Evolutionary conservation across 1,284 basidiomycete species (phyloP).

Genomic region (Veloboletus limbatus): DNA sequence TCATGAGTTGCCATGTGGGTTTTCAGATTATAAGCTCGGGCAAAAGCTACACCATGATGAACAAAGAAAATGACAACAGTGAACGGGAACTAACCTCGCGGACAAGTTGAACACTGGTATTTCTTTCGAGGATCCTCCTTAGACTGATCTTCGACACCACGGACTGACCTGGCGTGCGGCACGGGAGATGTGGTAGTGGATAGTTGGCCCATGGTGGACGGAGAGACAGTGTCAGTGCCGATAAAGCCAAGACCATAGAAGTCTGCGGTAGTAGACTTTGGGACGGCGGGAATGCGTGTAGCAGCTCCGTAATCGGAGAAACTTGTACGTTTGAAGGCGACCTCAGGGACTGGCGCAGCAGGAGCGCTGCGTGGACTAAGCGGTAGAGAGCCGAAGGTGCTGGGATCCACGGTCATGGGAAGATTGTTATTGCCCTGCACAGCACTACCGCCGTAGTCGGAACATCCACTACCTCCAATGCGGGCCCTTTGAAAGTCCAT

Average conservation of each 20-base stretch:
- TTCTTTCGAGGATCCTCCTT: slow-evolving; percentile 69
- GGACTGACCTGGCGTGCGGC: slow-evolving; percentile 39
- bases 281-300: slow-evolving; percentile 41
- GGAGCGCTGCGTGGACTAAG: slow-evolving; percentile 59
- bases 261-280: slow-evolving; percentile 50
- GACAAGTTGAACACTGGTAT: slow-evolving; percentile 70
- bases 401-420: slow-evolving; percentile 46
- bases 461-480: slow-evolving; percentile 46
- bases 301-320: slow-evolving; percentile 63
- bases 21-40: slow-evolving; percentile 87
- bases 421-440: slow-evolving; percentile 40
- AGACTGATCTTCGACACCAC: slow-evolving; percentile 38
- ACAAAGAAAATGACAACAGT: background rate
- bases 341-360: slow-evolving; percentile 33
- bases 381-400: slow-evolving; percentile 55
- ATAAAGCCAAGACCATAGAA: slow-evolving; percentile 49
- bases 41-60: slow-evolving; percentile 57
- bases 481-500: slow-evolving; percentile 67
- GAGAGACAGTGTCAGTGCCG: slow-evolving; percentile 45
- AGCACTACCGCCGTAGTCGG: slow-evolving; percentile 48
- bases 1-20: slow-evolving; percentile 90
- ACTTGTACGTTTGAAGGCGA: slow-evolving; percentile 46
- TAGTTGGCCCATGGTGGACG: slow-evolving; percentile 52
- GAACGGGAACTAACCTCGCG: slow-evolving; percentile 50
- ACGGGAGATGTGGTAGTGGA: slow-evolving; percentile 43